Evolutionary conservation across 768 basidiomycete species (phyloP).

Genomic region (Podaxis carcinomalis): DNA sequence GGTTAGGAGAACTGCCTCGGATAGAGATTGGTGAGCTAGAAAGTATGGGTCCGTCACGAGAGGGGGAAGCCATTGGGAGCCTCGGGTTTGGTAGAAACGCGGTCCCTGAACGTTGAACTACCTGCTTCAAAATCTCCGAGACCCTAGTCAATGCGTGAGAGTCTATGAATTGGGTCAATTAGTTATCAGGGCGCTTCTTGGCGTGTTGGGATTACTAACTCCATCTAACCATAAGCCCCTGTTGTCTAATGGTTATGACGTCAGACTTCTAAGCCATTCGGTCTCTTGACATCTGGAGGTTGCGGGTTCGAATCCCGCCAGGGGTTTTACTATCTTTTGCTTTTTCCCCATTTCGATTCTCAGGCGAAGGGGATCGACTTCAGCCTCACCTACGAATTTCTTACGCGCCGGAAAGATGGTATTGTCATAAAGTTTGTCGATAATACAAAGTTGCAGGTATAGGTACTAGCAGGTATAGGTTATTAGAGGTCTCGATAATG

Average conservation of each 20-base stretch:
- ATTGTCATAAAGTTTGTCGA: neutral
- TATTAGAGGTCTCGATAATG: neutral
- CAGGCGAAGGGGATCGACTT: too few relatives aligned
- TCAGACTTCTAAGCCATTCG: conserved; percentile 68
- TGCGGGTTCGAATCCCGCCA: conserved; percentile 85
- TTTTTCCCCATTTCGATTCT: conserved; percentile 6
- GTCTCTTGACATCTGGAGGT: conserved; percentile 58
- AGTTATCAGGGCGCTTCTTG: neutral
- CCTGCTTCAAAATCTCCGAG: neutral
- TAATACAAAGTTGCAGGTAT: conserved; percentile 3
- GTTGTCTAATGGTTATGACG: conserved; percentile 91
- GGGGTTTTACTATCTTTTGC: conserved; percentile 41
- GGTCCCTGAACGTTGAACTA: neutral
- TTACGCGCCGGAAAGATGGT: too few relatives aligned
- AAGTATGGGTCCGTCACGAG: conserved; percentile 25
- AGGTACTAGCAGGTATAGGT: neutral
- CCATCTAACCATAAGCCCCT: conserved; percentile 40
- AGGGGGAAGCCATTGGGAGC: conserved; percentile 34
- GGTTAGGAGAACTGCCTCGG: conserved; percentile 34
- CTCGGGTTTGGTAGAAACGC: neutral
- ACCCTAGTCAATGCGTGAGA: neutral
- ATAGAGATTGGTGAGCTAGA: conserved; percentile 43
- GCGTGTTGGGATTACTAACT: neutral
- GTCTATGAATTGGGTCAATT: neutral
- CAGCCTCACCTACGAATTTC: too few relatives aligned